Base-by-base conservation (phyloP, 1,139 yeast species). In the Kodamaea suecica region DNA sequence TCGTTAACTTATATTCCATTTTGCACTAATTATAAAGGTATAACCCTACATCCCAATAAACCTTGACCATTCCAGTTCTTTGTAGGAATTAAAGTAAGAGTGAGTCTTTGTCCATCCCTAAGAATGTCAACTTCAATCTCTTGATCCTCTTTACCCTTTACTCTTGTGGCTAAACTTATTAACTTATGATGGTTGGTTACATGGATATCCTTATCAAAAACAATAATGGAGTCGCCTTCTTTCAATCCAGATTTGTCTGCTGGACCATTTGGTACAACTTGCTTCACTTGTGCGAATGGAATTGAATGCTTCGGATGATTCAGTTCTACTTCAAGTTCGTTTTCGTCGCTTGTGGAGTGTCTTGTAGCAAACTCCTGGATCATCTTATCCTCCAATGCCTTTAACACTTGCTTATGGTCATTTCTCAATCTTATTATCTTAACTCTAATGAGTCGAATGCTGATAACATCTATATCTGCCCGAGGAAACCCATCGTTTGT, bases 401-500 rank as follows among this genome's bases (percentile, higher is more conserved):
- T 55, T 42, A 80, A 55, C 10, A 85, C 59, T 14, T 50, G 54
- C 38, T 66, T 69, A 42, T 80, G 66, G 55, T 90, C 97, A 50
- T 87, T 88, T 39, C 80, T 65, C 35, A 83, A 63, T 37, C 84
- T 65, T 31, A 84, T 79, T 27, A 88, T 76, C 48, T 73, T 74
- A 6, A 79, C 74, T 41, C 96, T 57, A 0, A 77, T 52, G n/a
- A 75, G 61, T 35, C 94, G 63, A 2, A 80, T 65, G 25, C 84
- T 72, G 3, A 82, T 78, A 4, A 90, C 84, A 49, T 92, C 95
- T 21, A 90, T 73, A 53, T 92, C 97, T 11, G 70, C 62, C 25
- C 97, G 66, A 0, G 98, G 98, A 47, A 76, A 92, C 24, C 97
- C 97, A 49, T 90, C 95, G 0, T 50, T 42, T 0, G 84, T 74